These are phyloP conservation scores for Mycena latifolia DNA, from an alignment of 768 basidiomycete genomes.

Conservation along the genomic window DNA sequence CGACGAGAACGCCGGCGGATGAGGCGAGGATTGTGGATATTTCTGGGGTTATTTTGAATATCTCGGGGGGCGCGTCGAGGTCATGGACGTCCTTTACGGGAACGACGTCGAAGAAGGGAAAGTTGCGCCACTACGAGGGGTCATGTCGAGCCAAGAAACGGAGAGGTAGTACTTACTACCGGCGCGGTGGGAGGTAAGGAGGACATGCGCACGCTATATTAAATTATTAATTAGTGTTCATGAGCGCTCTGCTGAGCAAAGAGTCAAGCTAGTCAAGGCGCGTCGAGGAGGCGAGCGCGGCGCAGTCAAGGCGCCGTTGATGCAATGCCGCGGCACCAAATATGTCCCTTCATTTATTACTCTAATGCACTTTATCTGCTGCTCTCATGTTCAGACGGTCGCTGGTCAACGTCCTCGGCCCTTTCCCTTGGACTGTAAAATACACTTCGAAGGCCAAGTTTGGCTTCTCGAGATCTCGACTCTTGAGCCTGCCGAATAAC, in stretches of 20 bases:
- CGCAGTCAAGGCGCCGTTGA: too few species aligned
- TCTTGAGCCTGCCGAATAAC: too few species aligned
- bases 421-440: too few species aligned
- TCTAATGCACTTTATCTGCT: background rate
- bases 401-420: too few species aligned
- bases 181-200: slow-evolving; percentile 39
- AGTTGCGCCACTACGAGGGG: slow-evolving; percentile 80
- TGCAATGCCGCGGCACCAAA: too few species aligned
- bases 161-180: slow-evolving; percentile 33
- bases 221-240: slow-evolving; percentile 14
- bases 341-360: too few species aligned
- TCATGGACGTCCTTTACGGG: slow-evolving; percentile 87
- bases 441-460: too few species aligned
- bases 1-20: slow-evolving; percentile 77
- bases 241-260: background rate
- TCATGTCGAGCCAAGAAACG: slow-evolving; percentile 12
- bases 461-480: too few species aligned
- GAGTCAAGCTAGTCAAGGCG: too few species aligned
- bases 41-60: slow-evolving; percentile 83
- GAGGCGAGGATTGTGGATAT: slow-evolving; percentile 78
- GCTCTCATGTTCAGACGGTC: background rate
- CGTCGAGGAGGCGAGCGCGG: too few species aligned
- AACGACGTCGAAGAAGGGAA: slow-evolving; percentile 88
- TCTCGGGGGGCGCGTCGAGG: slow-evolving; percentile 77
- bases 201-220: slow-evolving; percentile 39